Conservation (phyloP, 768 basidiomycete genomes). For the Mycena pura region DNA sequence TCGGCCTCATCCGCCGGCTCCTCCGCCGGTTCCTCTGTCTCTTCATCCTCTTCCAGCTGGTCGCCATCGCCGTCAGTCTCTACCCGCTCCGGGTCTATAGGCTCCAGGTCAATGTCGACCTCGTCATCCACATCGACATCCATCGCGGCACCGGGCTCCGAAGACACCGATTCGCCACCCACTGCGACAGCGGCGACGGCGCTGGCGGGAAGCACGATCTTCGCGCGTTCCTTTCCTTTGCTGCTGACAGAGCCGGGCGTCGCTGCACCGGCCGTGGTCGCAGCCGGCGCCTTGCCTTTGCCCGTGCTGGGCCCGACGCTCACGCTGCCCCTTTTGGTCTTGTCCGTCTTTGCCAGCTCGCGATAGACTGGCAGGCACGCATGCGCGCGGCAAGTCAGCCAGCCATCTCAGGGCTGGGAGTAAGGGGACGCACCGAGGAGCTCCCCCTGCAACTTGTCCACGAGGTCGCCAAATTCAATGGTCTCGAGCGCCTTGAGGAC, state of each 20-base stretch:
- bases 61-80: conserved; percentile 32
- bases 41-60: conserved; percentile 26
- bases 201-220: conserved; percentile 31
- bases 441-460: conserved; percentile 66
- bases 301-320: conserved; percentile 23
- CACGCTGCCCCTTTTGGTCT: conserved; percentile 49
- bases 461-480: conserved; percentile 77
- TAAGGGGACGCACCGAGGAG: conserved; percentile 61
- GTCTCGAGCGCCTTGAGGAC: conserved; percentile 86
- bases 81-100: conserved; percentile 28
- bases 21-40: conserved; percentile 44
- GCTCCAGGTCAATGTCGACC: conserved; percentile 35
- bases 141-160: conserved; percentile 38
- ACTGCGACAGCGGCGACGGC: conserved; percentile 29
- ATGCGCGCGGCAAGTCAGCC: background rate
- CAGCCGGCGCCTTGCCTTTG: conserved; percentile 32
- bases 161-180: conserved; percentile 37
- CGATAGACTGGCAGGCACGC: conserved; percentile 59
- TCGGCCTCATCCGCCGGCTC: conserved; percentile 49
- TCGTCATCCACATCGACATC: conserved; percentile 42
- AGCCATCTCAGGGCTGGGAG: background rate
- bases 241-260: conserved; percentile 30
- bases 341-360: conserved; percentile 66
- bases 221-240: conserved; percentile 48
- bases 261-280: too few species aligned